Evolutionary conservation across 768 basidiomycete genomes (phyloP), one percentile per base, ranked within the genome.

Genomic region (Termitomyces sp.): DNA sequence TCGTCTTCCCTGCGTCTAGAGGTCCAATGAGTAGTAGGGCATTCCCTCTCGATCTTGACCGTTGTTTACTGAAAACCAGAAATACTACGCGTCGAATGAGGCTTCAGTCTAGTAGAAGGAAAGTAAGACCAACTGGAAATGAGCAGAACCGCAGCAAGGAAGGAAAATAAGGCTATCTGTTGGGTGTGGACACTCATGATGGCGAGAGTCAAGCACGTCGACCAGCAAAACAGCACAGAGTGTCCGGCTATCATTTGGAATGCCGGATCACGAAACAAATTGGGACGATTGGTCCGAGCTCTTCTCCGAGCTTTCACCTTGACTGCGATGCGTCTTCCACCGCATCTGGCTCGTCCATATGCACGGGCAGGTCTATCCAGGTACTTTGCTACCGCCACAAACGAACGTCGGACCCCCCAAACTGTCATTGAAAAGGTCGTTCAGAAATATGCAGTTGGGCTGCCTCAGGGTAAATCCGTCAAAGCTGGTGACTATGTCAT

Each of bases 401-500:
- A 61, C 12, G 43, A 62, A 12, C 70, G 60, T 5, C 64, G 68
- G 42, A 66, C 75, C 12, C 86, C 91, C 6, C 97, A 98, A 70
- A 97, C 94, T 0, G 75, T 91, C 63, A 91, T 98, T 65, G 96
- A 99, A 73, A 98, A 99, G 76, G 89, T 99, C 58, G 95, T 99
- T 0, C 95, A 98, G 71, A 91, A 88, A 68, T 96, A 98, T 75
- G 87, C 97, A 0, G 91, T 98, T n/a, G 94, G 87, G 47, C 76
- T 94, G 1, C 85, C 92, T 2, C 71, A 78, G 50, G 89, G 88
- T 41, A 91, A 88, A 68, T 74, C 78, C 15, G 91, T 98, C 61
- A 86, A 84, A 63, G 91, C 94, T 35, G 97, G 96, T 13, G 97
- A 99, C 85, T 98, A 98, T 85, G 94, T 98, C 36, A 99, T 98